Percentiles rank a stretch among this genome's conserved stretches.
These are phyloP conservation scores for Microdochium trichocladiopsis DNA, from an alignment of 2,329 filamentous ascomycete genomes.

Conservation along the genomic window DNA sequence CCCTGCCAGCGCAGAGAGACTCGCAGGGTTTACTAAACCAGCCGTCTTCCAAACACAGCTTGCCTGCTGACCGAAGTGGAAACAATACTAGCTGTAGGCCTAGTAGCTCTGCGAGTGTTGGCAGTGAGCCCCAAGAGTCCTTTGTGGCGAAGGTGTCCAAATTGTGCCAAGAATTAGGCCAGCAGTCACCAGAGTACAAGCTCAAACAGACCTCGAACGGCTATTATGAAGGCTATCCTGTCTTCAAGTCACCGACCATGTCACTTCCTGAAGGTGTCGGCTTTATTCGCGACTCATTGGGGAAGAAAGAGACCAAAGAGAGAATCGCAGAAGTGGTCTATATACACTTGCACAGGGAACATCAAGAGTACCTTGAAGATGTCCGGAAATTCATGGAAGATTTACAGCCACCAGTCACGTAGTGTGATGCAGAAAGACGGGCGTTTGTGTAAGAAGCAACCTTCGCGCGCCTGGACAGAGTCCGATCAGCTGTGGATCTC, in stretches of 20 bases:
- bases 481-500: too few species aligned
- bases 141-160: constrained; percentile 15
- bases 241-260: constrained; percentile 11
- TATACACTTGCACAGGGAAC: constrained; percentile 20
- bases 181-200: constrained; percentile 25
- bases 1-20: too few species aligned
- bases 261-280: constrained; percentile 21
- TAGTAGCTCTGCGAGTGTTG: neutral
- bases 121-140: constrained; percentile 4
- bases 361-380: constrained; percentile 11
- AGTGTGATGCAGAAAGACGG: neutral
- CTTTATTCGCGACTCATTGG: constrained; percentile 21
- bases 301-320: constrained; percentile 26
- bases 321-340: constrained; percentile 32
- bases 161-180: constrained; percentile 24
- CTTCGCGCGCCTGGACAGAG: too few species aligned
- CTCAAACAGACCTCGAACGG: constrained; percentile 11
- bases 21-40: too few species aligned
- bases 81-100: neutral
- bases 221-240: constrained; percentile 1
- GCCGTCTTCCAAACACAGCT: too few species aligned
- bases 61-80: neutral
- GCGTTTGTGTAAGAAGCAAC: too few species aligned
- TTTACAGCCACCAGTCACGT: neutral
- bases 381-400: constrained; percentile 6